Evolutionary conservation across 108 stramenopile genomes (phyloP), one percentile per base, ranked within the genome.

Genomic region (Cylindrotheca fusiformis): DNA sequence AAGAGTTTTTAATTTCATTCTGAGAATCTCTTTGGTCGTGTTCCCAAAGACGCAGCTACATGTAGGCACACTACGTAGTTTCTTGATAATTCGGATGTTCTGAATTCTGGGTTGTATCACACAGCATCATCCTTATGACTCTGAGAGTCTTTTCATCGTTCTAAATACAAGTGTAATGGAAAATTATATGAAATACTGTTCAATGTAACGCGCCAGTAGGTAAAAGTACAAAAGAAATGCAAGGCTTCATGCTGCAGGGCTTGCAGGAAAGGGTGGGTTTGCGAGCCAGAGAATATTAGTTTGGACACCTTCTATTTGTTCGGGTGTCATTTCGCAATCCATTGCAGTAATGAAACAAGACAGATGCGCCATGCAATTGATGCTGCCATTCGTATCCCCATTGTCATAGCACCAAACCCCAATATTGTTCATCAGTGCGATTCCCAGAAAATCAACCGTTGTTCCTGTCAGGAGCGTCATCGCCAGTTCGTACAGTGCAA

Each of bases 391-490:
- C 27, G 26, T n/a, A 26, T 67, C 55, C 10, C 65, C 65, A 67
- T 67, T 67, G 14, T 67, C 55, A 55, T 29, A 67, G 46, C 55
- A 56, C 65, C 65, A 67, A 1, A 67, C 65, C 0, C 55, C 65
- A 23, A 67, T 56, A n/a, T 67, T 67, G 55, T 67, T 67, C 55
- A 67, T 48, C 4, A 67, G 27, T 14, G 65, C 41, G n/a, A 67
- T 48, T 32, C 65, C 65, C 29, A 67, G 55, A 5, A 29, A 20
- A 19, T 57, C 55, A 5, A 57, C 54, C 6, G 24, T 24, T 28
- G 55, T 41, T 48, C 65, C 65, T 21, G 54, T 32, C 3, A 67
- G 55, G 5, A 67, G 41, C 27, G 65, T 56, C 65, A 67, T 56
- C 19, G 65, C 54, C 45, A 67, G 46, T 31, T 67, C 55, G 65